Evolutionary conservation across 2,329 filamentous ascomycete species (phyloP).

Genomic region (Anthostomella pinea): DNA sequence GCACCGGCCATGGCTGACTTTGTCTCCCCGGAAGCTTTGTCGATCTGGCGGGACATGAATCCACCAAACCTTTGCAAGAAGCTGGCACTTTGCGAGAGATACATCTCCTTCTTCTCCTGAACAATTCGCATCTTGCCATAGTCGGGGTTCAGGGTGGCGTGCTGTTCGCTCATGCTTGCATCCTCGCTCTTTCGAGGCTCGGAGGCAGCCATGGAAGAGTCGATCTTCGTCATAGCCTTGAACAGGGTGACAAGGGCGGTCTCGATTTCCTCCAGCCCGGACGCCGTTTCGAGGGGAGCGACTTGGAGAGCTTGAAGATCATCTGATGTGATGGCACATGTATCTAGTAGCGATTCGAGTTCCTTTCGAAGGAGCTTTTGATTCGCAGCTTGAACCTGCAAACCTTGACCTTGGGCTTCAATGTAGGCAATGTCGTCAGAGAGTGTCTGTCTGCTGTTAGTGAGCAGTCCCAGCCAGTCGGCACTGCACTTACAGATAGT

Average conservation of each 20-base stretch:
- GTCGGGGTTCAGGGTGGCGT: constrained; percentile 62
- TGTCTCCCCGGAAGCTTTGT: constrained; percentile 68
- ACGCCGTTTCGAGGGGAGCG: constrained; percentile 68
- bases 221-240: constrained; percentile 90
- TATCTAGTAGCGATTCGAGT: constrained; percentile 82
- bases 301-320: constrained; percentile 72
- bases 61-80: constrained; percentile 80
- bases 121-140: constrained; percentile 90
- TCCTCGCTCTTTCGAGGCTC: constrained; percentile 49
- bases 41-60: constrained; percentile 80
- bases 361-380: constrained; percentile 92
- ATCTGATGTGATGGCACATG: constrained; percentile 77
- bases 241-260: constrained; percentile 75
- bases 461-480: neutral
- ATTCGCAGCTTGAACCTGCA: constrained; percentile 96
- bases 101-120: constrained; percentile 90
- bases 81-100: constrained; percentile 68
- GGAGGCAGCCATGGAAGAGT: constrained; percentile 67
- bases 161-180: constrained; percentile 43
- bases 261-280: constrained; percentile 77
- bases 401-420: constrained; percentile 91
- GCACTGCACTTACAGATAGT: constrained; percentile 64
- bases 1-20: constrained; percentile 61
- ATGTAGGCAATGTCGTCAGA: constrained; percentile 97
- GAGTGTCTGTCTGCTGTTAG: constrained; percentile 63